phyloP scores from a whole-genome alignment of 768 basidiomycete species.

The Phanerochaete sordida region DNA sequence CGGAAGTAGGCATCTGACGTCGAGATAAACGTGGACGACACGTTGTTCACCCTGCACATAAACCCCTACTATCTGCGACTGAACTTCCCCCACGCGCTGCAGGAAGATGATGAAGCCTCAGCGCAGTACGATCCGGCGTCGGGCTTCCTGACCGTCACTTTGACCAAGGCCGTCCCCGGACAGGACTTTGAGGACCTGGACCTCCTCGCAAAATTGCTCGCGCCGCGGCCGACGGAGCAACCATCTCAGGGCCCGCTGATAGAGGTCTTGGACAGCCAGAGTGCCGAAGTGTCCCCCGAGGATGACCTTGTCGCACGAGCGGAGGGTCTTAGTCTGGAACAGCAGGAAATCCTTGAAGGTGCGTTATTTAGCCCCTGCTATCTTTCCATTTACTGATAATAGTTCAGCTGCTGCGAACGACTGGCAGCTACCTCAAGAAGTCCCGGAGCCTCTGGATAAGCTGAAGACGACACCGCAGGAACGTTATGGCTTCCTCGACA shows the following conservation, averaged over 20 bases:
- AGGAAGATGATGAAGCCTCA: conserved; percentile 65
- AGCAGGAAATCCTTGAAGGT: conserved; percentile 56
- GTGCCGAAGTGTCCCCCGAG: conserved; percentile 15
- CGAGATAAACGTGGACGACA: conserved; percentile 73
- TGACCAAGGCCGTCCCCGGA: conserved; percentile 66
- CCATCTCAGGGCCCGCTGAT: conserved; percentile 38
- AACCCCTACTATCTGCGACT: conserved; percentile 85
- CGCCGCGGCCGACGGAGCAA: conserved; percentile 48
- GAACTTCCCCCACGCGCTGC: conserved; percentile 61
- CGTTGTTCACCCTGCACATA: conserved; percentile 68
- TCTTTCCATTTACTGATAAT: neutral
- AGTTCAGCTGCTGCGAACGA: conserved; percentile 67
- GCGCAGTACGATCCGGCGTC: conserved; percentile 73
- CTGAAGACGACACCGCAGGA: conserved; percentile 41
- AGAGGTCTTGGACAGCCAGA: conserved; percentile 46
- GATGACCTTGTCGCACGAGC: conserved; percentile 43
- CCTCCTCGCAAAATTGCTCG: conserved; percentile 71
- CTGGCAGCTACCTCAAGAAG: conserved; percentile 71
- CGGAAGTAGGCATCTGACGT: conserved; percentile 70
- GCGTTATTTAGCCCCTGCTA: neutral
- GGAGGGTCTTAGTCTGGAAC: conserved; percentile 45
- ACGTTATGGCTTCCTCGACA: conserved; percentile 74
- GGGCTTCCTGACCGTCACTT: conserved; percentile 72
- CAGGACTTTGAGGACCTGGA: conserved; percentile 76
- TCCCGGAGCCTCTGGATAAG: conserved; percentile 39